phyloP scores from a whole-genome alignment of 495 filamentous ascomycete genomes.

The Trichocladium antarcticum region DNA sequence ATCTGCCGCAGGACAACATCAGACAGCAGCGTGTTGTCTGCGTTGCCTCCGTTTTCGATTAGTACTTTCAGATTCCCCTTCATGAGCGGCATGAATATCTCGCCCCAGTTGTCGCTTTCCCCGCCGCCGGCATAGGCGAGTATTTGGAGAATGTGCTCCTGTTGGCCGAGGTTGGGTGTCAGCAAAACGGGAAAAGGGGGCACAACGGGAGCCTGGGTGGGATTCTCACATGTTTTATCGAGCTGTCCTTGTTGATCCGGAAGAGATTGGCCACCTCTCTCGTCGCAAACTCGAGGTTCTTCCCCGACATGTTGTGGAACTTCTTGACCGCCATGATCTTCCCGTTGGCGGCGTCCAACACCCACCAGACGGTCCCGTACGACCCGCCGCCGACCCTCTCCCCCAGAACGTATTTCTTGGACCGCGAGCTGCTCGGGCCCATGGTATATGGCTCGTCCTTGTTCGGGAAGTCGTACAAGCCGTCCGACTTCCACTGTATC shows the following conservation, averaged over 20 bases:
- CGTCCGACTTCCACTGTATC: constrained; percentile 18
- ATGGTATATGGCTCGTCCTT: constrained; percentile 16
- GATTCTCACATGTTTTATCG: constrained; percentile 20
- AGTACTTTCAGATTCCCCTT: constrained; percentile 21
- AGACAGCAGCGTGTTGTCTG: constrained; percentile 1
- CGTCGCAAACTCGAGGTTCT: constrained; percentile 22
- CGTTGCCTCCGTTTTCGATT: background rate
- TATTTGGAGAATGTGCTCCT: constrained; percentile 27
- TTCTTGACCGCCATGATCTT: constrained; percentile 25
- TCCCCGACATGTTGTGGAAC: constrained; percentile 25
- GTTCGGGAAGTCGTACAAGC: constrained; percentile 13
- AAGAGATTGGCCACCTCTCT: constrained; percentile 22
- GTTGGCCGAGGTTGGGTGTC: background rate
- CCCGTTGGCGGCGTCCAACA: constrained; percentile 18
- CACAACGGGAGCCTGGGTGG: background rate
- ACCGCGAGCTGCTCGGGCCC: constrained; percentile 15
- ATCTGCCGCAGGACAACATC: constrained; percentile 24
- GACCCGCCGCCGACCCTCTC: constrained; percentile 22
- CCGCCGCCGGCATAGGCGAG: constrained; percentile 13
- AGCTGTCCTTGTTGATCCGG: constrained; percentile 16
- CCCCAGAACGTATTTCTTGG: constrained; percentile 18
- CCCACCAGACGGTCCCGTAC: constrained; percentile 24
- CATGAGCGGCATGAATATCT: constrained; percentile 31
- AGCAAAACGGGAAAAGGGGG: background rate
- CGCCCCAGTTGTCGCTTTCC: constrained; percentile 11